Base-by-base conservation (phyloP, 129 eudicot species). In the Saposhnikovia divaricata region DNA sequence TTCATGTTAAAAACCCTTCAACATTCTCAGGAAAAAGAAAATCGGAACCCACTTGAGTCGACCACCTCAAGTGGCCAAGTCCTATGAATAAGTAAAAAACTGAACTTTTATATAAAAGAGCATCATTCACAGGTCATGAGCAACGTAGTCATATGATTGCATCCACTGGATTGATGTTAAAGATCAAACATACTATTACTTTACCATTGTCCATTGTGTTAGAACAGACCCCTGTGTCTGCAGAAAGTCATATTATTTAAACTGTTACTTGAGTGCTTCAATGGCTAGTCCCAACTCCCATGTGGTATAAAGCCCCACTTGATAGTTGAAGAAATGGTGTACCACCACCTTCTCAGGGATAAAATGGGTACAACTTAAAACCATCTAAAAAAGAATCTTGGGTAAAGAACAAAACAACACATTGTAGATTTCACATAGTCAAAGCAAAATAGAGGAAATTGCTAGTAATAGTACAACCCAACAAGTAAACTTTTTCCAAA, bases 401-500 rank as follows among this genome's bases (percentile, higher is more conserved):
- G 55, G 57, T 68, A 61, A 68, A 68, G 18, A 34, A 37, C 39
- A 68, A 46, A 43, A 66, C 31, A 42, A 46, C 39, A 66, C 15
- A 61, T 57, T 55, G 70, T 13, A 25, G 37, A 57, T 63, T 76
- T 28, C 73, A 73, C 40, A 6, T 45, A 46, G 87, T 78, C 90
- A 84, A 83, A 82, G 72, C 69, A 78, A 39, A 82, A 72, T 38
- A 84, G 57, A 48, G 78, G 50, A 74, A 40, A 16, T 25, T 4
- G 55, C 2, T 25, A 75, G 53, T 63, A 81, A 40, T 31, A 9
- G 44, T 5, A 40, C 73, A 51, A 48, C 69, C 38, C 78, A 84
- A 73, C 79, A 47, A 40, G 23, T 37, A 31, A 51, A 75, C 40
- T 76, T 82, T 83, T 90, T 81, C 82, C 51, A 25, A 74, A 81